These are phyloP conservation scores for Fusarium gaditjirri DNA, from an alignment of 2,329 filamentous ascomycete species.

Conservation along the genomic window DNA sequence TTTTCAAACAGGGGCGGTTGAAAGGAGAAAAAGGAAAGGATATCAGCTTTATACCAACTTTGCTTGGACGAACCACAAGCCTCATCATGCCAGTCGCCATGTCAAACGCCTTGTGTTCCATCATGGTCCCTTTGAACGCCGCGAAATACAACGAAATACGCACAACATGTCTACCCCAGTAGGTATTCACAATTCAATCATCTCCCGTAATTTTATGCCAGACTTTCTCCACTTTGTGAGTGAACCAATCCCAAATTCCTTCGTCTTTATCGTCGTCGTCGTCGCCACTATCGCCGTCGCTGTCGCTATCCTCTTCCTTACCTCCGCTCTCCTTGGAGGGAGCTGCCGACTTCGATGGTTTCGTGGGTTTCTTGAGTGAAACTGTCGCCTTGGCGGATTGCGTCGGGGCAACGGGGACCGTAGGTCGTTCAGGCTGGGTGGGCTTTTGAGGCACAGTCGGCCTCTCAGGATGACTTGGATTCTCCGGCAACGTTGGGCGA, in stretches of 20 bases:
- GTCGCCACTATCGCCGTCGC: slow-evolving; percentile 28
- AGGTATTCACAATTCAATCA: slow-evolving; percentile 11
- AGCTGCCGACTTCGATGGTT: slow-evolving; percentile 27
- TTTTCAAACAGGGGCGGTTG: slow-evolving; percentile 2
- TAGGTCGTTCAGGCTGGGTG: slow-evolving; percentile 23
- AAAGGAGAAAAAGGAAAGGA: not conserved
- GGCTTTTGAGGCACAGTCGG: slow-evolving; percentile 31
- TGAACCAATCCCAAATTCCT: slow-evolving; percentile 63
- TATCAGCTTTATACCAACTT: not conserved
- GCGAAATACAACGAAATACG: slow-evolving; percentile 3
- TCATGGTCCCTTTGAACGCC: slow-evolving; percentile 25
- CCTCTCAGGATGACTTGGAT: slow-evolving; percentile 26
- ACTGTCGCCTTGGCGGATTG: slow-evolving; percentile 34
- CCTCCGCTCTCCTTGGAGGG: slow-evolving; percentile 26
- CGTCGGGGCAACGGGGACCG: slow-evolving; percentile 16
- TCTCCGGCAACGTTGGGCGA: slow-evolving; percentile 37
- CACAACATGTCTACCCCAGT: not conserved
- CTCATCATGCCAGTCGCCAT: not conserved
- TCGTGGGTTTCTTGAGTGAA: slow-evolving; percentile 28
- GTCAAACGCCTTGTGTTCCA: slow-evolving; percentile 18
- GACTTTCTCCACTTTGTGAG: slow-evolving; percentile 57
- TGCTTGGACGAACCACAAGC: slow-evolving; percentile 2
- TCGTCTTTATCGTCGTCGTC: slow-evolving; percentile 47
- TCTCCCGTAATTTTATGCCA: slow-evolving; percentile 58
- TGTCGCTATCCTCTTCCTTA: slow-evolving; percentile 22